Evolutionary conservation across 225 moss, liverwort and hornwort species (phyloP).

Genomic region (Marchantia polymorpha): DNA sequence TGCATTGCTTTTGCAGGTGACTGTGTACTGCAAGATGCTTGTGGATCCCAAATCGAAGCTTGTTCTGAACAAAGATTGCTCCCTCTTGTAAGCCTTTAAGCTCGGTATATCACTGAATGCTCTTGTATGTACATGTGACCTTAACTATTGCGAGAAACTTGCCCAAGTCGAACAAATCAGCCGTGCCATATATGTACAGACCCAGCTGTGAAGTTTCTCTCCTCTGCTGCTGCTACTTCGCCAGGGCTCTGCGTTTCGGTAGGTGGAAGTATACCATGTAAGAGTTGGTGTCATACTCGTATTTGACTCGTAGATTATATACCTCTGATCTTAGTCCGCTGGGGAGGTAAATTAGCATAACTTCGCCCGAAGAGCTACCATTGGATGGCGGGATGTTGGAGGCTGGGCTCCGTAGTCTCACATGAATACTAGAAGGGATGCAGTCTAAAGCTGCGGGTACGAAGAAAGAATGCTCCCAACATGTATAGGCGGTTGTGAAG

Average conservation of each 20-base stretch:
- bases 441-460: too few species aligned
- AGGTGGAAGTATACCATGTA: too few species aligned
- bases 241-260: neutral
- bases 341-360: too few species aligned
- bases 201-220: neutral
- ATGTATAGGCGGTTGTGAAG: too few species aligned
- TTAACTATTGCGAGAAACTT: neutral
- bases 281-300: too few species aligned
- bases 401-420: too few species aligned
- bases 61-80: slow-evolving; percentile 53
- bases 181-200: neutral
- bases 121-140: neutral
- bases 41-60: slow-evolving; percentile 60
- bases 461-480: too few species aligned
- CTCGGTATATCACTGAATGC: neutral
- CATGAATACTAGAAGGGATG: too few species aligned
- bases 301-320: too few species aligned
- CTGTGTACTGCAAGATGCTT: slow-evolving; percentile 58
- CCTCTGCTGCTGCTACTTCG: neutral
- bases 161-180: neutral
- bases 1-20: slow-evolving; percentile 47
- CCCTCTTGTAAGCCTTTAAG: slow-evolving; percentile 23
- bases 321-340: too few species aligned
- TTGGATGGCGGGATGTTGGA: too few species aligned
- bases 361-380: too few species aligned